Evolutionary conservation across 495 filamentous ascomycete genomes (phyloP), one percentile per base, ranked within the genome.

Genomic region (Aspergillus affinis): DNA sequence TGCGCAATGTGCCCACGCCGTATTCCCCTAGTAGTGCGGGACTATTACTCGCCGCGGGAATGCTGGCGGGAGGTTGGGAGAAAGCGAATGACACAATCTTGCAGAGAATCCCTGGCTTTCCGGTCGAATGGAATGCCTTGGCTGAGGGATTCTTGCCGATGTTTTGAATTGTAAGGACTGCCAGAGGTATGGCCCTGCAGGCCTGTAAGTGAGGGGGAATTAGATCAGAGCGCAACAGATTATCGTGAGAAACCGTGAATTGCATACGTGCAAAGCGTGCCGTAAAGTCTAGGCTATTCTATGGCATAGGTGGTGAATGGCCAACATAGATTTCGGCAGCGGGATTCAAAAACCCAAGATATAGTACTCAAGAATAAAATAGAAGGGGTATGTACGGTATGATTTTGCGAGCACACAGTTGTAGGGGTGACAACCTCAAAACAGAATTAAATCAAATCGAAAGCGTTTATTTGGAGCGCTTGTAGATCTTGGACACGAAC

Each of bases 401-500:
- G 36, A 12, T 41, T 41, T 41, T 41, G 36, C 36, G 15, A 41
- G 36, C 36, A 41, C 36, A 41, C 9, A 10, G 12, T 1, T 8
- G 36, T 8, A 15, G 36, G 36, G 36, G 13, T 41, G 9, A 41
- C 9, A 41, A 41, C 36, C 12, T 17, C 36, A 41, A 41, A 55
- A 48, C 53, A 41, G 20, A 32, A 51, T 44, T 19, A 48, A 62
- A 21, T 12, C 10, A 17, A 26, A 52, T 32, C 3, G 30, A 32
- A 32, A 10, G 29, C 15, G 41, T 69, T 64, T 78, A 97, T 78
- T 95, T 97, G 82, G 83, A 94, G 67, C 94, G 84, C 83, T 96
- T 95, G 81, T 97, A 97, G 72, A 98, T 97, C 85, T 98, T 98
- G 69, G 76, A 78, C 63, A 98, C 80, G 84, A 97, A 98, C 29